phyloP scores from a whole-genome alignment of 2,329 filamentous ascomycete species.

The Xylaria sp. region DNA sequence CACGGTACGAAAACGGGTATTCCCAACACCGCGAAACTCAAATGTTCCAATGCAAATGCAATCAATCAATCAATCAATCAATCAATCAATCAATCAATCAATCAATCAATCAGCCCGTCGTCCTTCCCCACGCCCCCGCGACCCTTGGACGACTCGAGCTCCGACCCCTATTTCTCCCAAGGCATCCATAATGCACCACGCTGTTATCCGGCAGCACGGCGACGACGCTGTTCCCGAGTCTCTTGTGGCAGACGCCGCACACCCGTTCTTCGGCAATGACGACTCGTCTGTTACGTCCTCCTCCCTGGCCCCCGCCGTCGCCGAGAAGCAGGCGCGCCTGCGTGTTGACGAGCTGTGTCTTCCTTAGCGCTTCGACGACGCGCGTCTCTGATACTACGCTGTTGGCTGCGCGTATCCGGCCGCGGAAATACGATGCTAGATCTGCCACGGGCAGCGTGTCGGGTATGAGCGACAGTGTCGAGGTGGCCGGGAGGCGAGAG shows the following conservation, averaged over 20 bases:
- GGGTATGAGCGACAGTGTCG: constrained; percentile 87
- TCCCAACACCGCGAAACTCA: constrained; percentile 15
- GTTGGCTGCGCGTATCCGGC: constrained; percentile 87
- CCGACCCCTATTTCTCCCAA: constrained; percentile 55
- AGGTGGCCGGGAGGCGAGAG: constrained; percentile 86
- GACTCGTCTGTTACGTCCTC: constrained; percentile 71
- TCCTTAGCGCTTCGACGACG: constrained; percentile 79
- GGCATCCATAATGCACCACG: constrained; percentile 84
- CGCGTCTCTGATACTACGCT: constrained; percentile 82
- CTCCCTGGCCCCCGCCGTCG: constrained; percentile 54
- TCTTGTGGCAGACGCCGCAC: constrained; percentile 92
- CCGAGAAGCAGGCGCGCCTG: constrained; percentile 80
- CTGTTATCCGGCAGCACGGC: constrained; percentile 86
- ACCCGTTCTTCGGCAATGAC: constrained; percentile 87
- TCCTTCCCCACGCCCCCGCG: constrained; percentile 42
- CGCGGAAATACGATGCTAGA: constrained; percentile 90
- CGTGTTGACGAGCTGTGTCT: constrained; percentile 80
- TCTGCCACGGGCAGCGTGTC: constrained; percentile 79
- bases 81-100: constrained; percentile 9
- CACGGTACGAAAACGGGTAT: constrained; percentile 14
- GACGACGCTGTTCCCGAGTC: constrained; percentile 89
- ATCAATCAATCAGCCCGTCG: constrained; percentile 34
- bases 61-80: background rate
- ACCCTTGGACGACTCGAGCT: constrained; percentile 52
- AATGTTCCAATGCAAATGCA: constrained; percentile 13